Evolutionary conservation across 2,329 filamentous ascomycete genomes (phyloP), one percentile per base, ranked within the genome.

Genomic region (Fusarium nelsonii): DNA sequence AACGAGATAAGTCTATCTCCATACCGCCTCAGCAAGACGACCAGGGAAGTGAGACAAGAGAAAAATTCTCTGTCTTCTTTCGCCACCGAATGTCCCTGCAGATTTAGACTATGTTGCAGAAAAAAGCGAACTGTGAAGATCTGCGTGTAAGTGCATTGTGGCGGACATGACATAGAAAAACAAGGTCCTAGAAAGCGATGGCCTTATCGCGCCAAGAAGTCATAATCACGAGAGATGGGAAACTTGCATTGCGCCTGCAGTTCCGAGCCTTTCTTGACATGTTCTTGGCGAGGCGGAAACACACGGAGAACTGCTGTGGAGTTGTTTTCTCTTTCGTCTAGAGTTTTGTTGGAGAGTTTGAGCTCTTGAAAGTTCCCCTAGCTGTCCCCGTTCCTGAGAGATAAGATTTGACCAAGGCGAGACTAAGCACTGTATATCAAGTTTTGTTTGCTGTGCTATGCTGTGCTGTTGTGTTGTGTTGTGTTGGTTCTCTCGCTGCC

Each of bases 231-330:
- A 56, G 54, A 40, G 30, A 53, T 52, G 46, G 50, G 39, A 41
- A 54, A 69, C 37, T 60, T 54, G 67, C 46, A 70, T 61, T 56
- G 67, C 37, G 61, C 60, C 39, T 54, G 52, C 39, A 58, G 32
- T 33, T 34, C 50, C 44, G 49, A 69, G 51, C 53, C 39, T 48
- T 44, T 33, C 34, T 28, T 40, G n/a, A 12, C 23, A 40, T 54
- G 23, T 51, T 45, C 48, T 62, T 63, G 51, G 57, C 63, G 32
- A 45, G 36, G 28, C 52, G 61, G 61, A 48, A 53, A 58, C 18
- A 26, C 28, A 40, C 37, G 60, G 60, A 32, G 33, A 28, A 30
- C 34, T 23, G 32, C 30, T 64, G 36, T 59, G 54, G 45, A 14
- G 23, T 26, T 50, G 23, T 26, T 50, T 39, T 34, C 10, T 15